phyloP scores from a whole-genome alignment of 2,329 filamentous ascomycete genomes.

The Alternaria triticimaculans region DNA sequence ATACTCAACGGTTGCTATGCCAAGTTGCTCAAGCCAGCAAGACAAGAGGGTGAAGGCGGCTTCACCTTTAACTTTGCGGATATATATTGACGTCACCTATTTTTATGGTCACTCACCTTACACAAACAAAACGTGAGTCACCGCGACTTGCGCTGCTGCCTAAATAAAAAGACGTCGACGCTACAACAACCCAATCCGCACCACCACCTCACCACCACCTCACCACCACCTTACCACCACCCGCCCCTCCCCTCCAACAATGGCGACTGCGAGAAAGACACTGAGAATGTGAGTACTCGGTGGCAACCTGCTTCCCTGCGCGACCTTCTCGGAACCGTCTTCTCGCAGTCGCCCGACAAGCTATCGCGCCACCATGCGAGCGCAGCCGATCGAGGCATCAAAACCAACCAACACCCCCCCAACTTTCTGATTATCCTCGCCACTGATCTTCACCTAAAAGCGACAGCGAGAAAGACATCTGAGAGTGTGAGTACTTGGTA shows the following conservation, averaged over 20 bases:
- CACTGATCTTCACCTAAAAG: neutral
- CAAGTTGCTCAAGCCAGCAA: neutral
- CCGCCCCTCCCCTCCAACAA: neutral
- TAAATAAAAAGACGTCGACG: neutral
- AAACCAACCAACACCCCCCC: neutral
- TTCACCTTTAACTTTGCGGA: neutral
- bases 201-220: neutral
- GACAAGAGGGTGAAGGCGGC: neutral
- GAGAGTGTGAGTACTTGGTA: neutral
- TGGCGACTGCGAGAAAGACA: neutral
- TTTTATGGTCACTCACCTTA: neutral
- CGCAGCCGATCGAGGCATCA: neutral
- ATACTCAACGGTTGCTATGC: neutral
- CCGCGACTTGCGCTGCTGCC: neutral
- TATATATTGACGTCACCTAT: neutral
- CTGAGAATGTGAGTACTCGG: neutral
- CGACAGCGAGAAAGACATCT: neutral
- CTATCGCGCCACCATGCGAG: neutral
- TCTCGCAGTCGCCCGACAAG: neutral
- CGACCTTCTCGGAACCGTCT: neutral
- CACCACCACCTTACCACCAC: neutral
- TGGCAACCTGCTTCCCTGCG: neutral
- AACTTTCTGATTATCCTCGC: neutral
- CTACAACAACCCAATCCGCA: neutral
- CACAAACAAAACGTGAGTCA: neutral